Evolutionary conservation across 208 protist species (phyloP).

Genomic region (Leptomonas seymouri): DNA sequence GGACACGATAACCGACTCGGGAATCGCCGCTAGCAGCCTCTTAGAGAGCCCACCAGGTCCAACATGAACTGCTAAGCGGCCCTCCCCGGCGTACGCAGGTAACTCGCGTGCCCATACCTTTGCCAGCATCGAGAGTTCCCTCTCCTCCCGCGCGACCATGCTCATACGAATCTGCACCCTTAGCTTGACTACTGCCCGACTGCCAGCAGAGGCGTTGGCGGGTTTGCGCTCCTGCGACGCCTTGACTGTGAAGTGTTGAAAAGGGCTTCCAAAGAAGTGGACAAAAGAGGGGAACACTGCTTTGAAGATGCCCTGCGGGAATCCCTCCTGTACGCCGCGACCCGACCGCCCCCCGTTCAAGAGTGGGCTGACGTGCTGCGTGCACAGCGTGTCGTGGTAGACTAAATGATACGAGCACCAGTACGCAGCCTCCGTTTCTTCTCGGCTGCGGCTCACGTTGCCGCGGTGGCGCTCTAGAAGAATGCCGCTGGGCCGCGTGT

Average conservation of each 20-base stretch:
- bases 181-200: conserved; percentile 34
- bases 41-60: conserved; percentile 37
- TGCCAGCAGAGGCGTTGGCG: background rate
- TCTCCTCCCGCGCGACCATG: conserved; percentile 38
- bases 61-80: conserved; percentile 30
- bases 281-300: conserved; percentile 52
- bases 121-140: conserved; percentile 35
- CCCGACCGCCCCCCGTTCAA: conserved; percentile 64
- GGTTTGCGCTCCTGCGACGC: conserved; percentile 21
- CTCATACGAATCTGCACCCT: conserved; percentile 59
- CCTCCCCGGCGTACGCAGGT: conserved; percentile 18
- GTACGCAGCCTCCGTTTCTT: background rate
- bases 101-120: conserved; percentile 30
- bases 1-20: conserved; percentile 4
- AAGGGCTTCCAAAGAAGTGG: conserved; percentile 59
- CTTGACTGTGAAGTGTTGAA: conserved; percentile 72
- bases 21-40: conserved; percentile 21
- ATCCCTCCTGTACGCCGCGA: conserved; percentile 48
- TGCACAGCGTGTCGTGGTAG: conserved; percentile 80
- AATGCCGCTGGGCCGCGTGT: conserved; percentile 63
- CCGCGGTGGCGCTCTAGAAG: conserved; percentile 13
- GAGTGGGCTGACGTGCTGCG: conserved; percentile 71
- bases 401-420: conserved; percentile 86
- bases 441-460: background rate
- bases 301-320: conserved; percentile 69